Percentiles rank a stretch among this genome's conserved stretches.
Conservation (phyloP, 2,329 filamentous ascomycete genomes). For the Talaromyces funiculosus region DNA sequence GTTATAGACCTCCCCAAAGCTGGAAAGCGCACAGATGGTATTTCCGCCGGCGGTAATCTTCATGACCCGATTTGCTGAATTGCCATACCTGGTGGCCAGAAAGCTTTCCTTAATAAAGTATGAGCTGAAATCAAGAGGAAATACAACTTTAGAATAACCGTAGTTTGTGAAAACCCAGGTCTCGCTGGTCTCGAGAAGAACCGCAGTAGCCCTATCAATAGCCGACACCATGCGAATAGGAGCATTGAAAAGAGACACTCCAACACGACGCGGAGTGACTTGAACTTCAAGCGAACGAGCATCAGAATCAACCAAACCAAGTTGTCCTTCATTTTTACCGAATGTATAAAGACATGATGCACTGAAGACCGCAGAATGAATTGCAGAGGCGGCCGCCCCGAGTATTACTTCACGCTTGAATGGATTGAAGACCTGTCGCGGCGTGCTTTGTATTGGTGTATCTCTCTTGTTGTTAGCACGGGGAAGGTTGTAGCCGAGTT, state of each 20-base stretch:
- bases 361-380: slow-evolving; percentile 89
- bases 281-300: slow-evolving; percentile 87
- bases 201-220: slow-evolving; percentile 82
- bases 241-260: slow-evolving; percentile 70
- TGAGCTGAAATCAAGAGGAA: slow-evolving; percentile 68
- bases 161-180: slow-evolving; percentile 95
- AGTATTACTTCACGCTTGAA: slow-evolving; percentile 78
- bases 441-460: slow-evolving; percentile 72
- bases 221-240: slow-evolving; percentile 74
- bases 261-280: slow-evolving; percentile 74
- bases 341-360: slow-evolving; percentile 79
- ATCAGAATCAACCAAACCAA: slow-evolving; percentile 91
- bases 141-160: slow-evolving; percentile 84
- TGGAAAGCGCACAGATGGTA: slow-evolving; percentile 83
- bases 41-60: slow-evolving; percentile 81
- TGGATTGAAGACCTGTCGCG: slow-evolving; percentile 84
- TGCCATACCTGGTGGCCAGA: slow-evolving; percentile 60
- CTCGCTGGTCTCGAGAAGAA: slow-evolving; percentile 77
- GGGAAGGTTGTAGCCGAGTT: slow-evolving; percentile 79
- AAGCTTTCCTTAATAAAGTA: slow-evolving; percentile 63
- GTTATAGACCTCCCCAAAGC: slow-evolving; percentile 80
- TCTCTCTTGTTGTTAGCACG: slow-evolving; percentile 61
- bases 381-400: slow-evolving; percentile 79
- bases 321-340: slow-evolving; percentile 89
- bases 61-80: slow-evolving; percentile 61